These are phyloP conservation scores for Sugiyamaella neomexicana DNA, from an alignment of 1,139 yeast genomes.

Conservation along the genomic window DNA sequence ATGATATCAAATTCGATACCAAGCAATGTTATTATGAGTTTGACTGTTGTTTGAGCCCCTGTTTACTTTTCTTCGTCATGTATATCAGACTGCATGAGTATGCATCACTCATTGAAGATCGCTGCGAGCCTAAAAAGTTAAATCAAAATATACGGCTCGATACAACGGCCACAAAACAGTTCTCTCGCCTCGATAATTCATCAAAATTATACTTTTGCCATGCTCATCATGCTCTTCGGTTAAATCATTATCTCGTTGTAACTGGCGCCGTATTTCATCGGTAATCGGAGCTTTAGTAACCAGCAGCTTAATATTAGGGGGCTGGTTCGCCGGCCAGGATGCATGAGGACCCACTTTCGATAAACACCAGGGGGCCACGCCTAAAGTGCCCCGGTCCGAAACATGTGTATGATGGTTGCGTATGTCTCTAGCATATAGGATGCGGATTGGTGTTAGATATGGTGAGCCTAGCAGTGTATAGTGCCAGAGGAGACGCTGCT, in stretches of 20 bases:
- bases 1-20: no score
- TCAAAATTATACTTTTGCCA: not conserved
- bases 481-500: no score
- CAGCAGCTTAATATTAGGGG: not conserved
- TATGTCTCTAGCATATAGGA: no score
- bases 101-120: slow-evolving; percentile 5
- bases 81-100: slow-evolving; percentile 3
- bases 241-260: not conserved
- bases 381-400: not conserved
- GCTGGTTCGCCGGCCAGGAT: not conserved
- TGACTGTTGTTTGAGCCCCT: no score
- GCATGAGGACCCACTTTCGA: not conserved
- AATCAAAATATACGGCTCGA: not conserved
- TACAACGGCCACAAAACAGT: not conserved
- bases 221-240: not conserved
- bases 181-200: not conserved
- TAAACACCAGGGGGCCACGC: not conserved
- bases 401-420: not conserved
- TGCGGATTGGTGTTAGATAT: not conserved
- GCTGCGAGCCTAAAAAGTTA: slow-evolving; percentile 13
- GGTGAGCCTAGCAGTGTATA: not conserved
- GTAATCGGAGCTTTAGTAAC: not conserved
- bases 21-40: no score
- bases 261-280: not conserved
- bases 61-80: not conserved